phyloP scores from a whole-genome alignment of 768 basidiomycete species.

The Pleurotus salmoneostramineus region DNA sequence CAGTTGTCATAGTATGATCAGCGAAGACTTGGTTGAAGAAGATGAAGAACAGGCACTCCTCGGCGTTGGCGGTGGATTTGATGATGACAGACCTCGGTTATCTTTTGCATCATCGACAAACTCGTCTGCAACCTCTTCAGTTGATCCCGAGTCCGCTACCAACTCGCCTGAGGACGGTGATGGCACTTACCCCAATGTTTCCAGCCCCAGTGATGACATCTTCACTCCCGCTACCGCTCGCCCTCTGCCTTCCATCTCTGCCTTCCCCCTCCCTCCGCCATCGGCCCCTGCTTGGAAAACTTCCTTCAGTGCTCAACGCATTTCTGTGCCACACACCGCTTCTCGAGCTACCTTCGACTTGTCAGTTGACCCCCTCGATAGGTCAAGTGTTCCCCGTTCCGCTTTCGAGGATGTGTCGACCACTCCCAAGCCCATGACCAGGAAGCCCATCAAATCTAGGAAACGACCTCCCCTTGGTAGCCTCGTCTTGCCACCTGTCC shows the following conservation, averaged over 20 bases:
- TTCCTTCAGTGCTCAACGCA: constrained; percentile 44
- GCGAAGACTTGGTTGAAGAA: constrained; percentile 79
- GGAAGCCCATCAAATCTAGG: constrained; percentile 37
- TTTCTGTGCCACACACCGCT: constrained; percentile 48
- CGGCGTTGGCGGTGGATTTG: constrained; percentile 65
- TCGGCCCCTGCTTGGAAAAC: constrained; percentile 59
- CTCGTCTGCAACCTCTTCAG: neutral
- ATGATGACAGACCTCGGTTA: constrained; percentile 20
- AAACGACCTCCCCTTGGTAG: constrained; percentile 53
- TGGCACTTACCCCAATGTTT: constrained; percentile 22
- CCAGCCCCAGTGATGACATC: constrained; percentile 9
- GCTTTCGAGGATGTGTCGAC: constrained; percentile 10
- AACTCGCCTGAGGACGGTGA: constrained; percentile 44
- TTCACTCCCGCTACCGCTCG: constrained; percentile 24
- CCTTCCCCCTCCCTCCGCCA: constrained; percentile 34
- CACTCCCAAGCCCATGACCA: constrained; percentile 19
- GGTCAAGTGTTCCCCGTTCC: neutral
- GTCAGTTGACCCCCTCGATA: constrained; percentile 17
- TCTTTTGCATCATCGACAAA: constrained; percentile 2
- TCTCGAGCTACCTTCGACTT: constrained; percentile 48
- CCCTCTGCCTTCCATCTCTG: constrained; percentile 10
- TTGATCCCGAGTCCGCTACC: constrained; percentile 20
- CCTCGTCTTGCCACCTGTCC: constrained; percentile 61
- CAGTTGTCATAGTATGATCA: constrained; percentile 62
- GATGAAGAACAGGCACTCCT: constrained; percentile 75